A percentile compares a stretch with the other conserved stretches of the same genome.
These are phyloP conservation scores for Nicotiana paniculata DNA, from an alignment of 257 asterid genomes.

Conservation along the genomic window DNA sequence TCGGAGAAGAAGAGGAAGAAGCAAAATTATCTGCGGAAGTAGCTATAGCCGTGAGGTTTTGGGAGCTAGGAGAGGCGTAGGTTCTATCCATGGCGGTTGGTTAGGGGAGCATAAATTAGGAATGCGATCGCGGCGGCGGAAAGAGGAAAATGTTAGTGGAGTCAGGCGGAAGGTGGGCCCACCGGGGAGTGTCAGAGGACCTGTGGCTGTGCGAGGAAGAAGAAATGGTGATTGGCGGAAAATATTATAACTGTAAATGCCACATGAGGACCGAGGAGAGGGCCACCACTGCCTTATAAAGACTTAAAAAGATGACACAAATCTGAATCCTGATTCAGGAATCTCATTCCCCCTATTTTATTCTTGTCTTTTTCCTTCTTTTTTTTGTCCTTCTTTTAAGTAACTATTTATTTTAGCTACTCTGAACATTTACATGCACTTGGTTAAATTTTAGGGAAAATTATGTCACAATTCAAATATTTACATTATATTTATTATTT, in stretches of 20 bases:
- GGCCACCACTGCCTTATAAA: not conserved
- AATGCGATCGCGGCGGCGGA: not conserved
- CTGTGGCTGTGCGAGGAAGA: not conserved
- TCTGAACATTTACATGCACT: no score
- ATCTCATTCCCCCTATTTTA: not conserved
- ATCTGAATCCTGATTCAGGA: not conserved
- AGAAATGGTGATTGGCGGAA: not conserved
- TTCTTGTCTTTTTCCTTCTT: not conserved
- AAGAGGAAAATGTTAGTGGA: no score
- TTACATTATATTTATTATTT: no score
- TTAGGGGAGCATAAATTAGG: not conserved
- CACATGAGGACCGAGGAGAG: not conserved
- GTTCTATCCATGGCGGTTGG: slow-evolving; percentile 25
- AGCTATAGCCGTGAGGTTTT: slow-evolving; percentile 33
- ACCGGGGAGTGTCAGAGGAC: not conserved
- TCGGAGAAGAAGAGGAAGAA: slow-evolving; percentile 1
- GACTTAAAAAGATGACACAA: not conserved
- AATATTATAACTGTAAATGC: not conserved
- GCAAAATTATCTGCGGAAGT: not conserved
- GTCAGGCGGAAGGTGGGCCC: not conserved
- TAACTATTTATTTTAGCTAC: no score
- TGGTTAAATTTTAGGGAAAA: no score
- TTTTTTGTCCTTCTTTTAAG: not conserved
- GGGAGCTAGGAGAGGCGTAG: slow-evolving; percentile 68
- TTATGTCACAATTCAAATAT: no score